Percentiles rank a stretch among this genome's conserved stretches.
Conservation (phyloP, 169 alveolate genomes). For the Cystoisospora suis region DNA sequence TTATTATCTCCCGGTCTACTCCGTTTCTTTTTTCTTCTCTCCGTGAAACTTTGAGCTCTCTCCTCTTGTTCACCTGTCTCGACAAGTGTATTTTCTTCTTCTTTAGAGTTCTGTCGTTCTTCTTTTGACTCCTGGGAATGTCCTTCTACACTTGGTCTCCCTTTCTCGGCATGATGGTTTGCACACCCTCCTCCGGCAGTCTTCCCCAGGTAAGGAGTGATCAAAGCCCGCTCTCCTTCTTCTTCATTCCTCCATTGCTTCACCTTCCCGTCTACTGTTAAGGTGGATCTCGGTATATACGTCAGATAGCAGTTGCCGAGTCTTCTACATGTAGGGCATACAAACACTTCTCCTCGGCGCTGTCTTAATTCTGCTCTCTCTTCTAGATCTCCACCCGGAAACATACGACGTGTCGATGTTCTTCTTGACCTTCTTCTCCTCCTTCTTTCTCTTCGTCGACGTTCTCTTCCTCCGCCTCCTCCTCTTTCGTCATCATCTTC, state of each 20-base stretch:
- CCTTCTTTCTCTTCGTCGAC: neutral
- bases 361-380: too few relatives aligned
- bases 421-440: neutral
- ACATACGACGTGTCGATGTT: neutral
- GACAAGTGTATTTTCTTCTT: too few relatives aligned
- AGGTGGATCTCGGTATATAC: neutral
- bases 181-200: too few relatives aligned
- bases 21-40: too few relatives aligned
- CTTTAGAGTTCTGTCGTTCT: too few relatives aligned
- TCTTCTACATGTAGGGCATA: constrained; percentile 8
- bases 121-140: too few relatives aligned
- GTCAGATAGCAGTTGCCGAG: neutral
- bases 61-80: too few relatives aligned
- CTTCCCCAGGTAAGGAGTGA: neutral
- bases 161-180: too few relatives aligned
- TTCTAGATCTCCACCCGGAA: too few relatives aligned
- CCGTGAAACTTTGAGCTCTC: too few relatives aligned
- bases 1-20: too few relatives aligned
- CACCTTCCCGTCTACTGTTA: constrained; percentile 4
- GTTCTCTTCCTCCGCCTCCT: neutral
- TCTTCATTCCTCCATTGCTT: neutral
- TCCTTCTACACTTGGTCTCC: too few relatives aligned
- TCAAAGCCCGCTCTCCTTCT: neutral
- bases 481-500: neutral
- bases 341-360: constrained; percentile 8